Percentiles rank a stretch among this genome's conserved stretches.
These are phyloP conservation scores for Chalciporus sp. DNA, from an alignment of 1,284 basidiomycete genomes.

Conservation along the genomic window DNA sequence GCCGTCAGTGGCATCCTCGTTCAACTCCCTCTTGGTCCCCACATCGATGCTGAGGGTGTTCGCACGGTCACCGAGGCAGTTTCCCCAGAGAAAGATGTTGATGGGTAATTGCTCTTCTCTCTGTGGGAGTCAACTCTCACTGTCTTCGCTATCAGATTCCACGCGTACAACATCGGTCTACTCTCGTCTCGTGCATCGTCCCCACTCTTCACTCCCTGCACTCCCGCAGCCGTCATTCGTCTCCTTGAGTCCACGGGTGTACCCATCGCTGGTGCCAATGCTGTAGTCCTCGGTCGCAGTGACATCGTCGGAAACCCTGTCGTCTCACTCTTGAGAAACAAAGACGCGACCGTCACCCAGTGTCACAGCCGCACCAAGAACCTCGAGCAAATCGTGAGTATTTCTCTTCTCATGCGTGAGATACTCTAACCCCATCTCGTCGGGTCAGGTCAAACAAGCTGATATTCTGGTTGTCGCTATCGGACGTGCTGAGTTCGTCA, in stretches of 20 bases:
- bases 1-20: slow-evolving; percentile 90
- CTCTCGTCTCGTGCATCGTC: slow-evolving; percentile 89
- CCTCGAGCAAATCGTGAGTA: slow-evolving; percentile 73
- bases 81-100: slow-evolving; percentile 93
- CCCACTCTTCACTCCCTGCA: slow-evolving; percentile 94
- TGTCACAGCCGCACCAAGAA: slow-evolving; percentile 92
- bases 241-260: slow-evolving; percentile 87
- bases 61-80: slow-evolving; percentile 94
- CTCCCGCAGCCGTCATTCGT: slow-evolving; percentile 90
- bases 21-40: slow-evolving; percentile 92
- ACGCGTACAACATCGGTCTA: slow-evolving; percentile 98
- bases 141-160: slow-evolving; percentile 64
- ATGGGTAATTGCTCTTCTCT: slow-evolving; percentile 65
- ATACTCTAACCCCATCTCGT: slow-evolving; percentile 8
- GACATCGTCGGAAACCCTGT: slow-evolving; percentile 99
- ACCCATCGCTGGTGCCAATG: slow-evolving; percentile 73
- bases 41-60: slow-evolving; percentile 85
- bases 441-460: slow-evolving; percentile 71
- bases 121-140: slow-evolving; percentile 11
- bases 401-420: slow-evolving; percentile 8
- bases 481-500: slow-evolving; percentile 87
- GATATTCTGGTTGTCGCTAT: slow-evolving; percentile 96
- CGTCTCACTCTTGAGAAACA: slow-evolving; percentile 85
- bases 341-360: slow-evolving; percentile 96
- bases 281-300: slow-evolving; percentile 94